Evolutionary conservation across 1,284 basidiomycete species (phyloP).

Genomic region (Trichosporon sp.): DNA sequence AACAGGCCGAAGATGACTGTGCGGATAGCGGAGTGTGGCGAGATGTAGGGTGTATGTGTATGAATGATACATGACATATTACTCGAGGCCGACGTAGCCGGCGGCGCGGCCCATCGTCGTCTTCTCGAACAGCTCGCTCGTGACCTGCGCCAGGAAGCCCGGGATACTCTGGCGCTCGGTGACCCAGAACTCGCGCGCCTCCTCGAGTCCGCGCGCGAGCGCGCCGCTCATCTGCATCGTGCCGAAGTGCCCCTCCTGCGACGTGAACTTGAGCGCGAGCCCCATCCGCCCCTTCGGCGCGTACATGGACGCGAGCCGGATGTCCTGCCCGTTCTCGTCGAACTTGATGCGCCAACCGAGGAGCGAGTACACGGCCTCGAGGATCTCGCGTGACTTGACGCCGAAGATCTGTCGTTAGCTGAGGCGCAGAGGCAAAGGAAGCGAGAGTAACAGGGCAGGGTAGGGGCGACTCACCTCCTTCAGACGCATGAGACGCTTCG

Average conservation of each 20-base stretch:
- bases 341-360: slow-evolving; percentile 57
- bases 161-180: slow-evolving; percentile 53
- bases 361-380: slow-evolving; percentile 55
- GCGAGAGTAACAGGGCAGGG: no score
- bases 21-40: slow-evolving; percentile 51
- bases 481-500: slow-evolving; percentile 52
- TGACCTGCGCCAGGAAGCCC: slow-evolving; percentile 54
- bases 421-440: no score
- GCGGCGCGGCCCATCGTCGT: slow-evolving; percentile 47
- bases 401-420: slow-evolving; percentile 45
- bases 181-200: slow-evolving; percentile 54
- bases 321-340: slow-evolving; percentile 54
- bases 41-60: slow-evolving; percentile 48
- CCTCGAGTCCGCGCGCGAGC: slow-evolving; percentile 48
- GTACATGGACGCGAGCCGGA: slow-evolving; percentile 56
- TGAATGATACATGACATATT: slow-evolving; percentile 3
- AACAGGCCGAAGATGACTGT: slow-evolving; percentile 18
- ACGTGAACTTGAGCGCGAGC: slow-evolving; percentile 50
- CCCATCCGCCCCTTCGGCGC: slow-evolving; percentile 53
- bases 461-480: slow-evolving; percentile 49
- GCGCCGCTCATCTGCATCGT: slow-evolving; percentile 53
- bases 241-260: slow-evolving; percentile 52
- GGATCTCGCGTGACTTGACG: slow-evolving; percentile 55
- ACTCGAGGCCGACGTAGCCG: slow-evolving; percentile 44
- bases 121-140: slow-evolving; percentile 53